phyloP scores from a whole-genome alignment of 768 basidiomycete genomes.

The Psilocybe azurescens region DNA sequence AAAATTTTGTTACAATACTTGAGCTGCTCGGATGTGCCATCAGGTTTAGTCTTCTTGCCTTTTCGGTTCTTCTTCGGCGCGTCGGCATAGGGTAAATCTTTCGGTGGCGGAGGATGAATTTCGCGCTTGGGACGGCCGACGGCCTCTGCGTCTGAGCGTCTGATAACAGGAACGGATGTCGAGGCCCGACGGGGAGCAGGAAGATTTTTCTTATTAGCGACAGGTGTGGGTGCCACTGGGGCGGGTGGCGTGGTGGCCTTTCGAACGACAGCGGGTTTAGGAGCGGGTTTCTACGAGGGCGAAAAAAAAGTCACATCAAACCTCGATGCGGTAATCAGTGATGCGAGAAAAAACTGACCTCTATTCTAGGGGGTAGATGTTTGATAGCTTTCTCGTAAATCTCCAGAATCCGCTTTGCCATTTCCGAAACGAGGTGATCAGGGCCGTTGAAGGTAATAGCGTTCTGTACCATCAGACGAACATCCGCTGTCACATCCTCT shows the following conservation, averaged over 20 bases:
- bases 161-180: constrained; percentile 81
- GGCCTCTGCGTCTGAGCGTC: constrained; percentile 72
- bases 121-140: constrained; percentile 93
- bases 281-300: constrained; percentile 27
- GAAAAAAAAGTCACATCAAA: constrained; percentile 2
- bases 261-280: constrained; percentile 49
- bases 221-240: constrained; percentile 35
- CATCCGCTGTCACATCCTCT: constrained; percentile 84
- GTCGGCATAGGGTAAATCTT: constrained; percentile 87
- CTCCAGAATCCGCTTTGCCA: constrained; percentile 83
- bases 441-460: constrained; percentile 92
- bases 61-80: constrained; percentile 72
- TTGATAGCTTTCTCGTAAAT: constrained; percentile 90
- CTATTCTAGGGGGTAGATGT: constrained; percentile 77
- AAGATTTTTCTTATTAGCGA: constrained; percentile 43
- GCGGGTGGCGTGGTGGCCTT: constrained; percentile 54
- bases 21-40: constrained; percentile 81
- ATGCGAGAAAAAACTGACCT: constrained; percentile 53
- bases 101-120: constrained; percentile 94
- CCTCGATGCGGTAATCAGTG: constrained; percentile 15
- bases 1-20: constrained; percentile 81
- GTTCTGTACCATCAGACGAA: constrained; percentile 89
- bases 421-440: constrained; percentile 78
- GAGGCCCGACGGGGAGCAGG: constrained; percentile 71
- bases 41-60: constrained; percentile 63